These are phyloP conservation scores for Leccinellum rugosiceps DNA, from an alignment of 768 basidiomycete genomes.

Conservation along the genomic window DNA sequence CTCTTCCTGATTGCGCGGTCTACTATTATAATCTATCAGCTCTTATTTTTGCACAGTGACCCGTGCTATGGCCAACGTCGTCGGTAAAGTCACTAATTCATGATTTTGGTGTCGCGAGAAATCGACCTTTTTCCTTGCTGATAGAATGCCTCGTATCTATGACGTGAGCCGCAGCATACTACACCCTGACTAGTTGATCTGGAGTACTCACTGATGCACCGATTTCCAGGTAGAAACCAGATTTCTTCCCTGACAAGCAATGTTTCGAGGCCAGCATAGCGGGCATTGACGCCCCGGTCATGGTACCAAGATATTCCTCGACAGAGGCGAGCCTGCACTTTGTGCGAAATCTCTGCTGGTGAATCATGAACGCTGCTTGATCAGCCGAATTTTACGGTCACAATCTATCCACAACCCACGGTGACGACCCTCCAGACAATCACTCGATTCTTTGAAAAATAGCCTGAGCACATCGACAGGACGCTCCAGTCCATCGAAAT, in stretches of 20 bases:
- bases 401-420: conserved; percentile 27
- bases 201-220: neutral
- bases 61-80: conserved; percentile 29
- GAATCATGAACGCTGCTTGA: neutral
- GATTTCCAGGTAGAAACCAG: conserved; percentile 39
- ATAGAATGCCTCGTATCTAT: conserved; percentile 53
- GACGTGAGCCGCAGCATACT: conserved; percentile 36
- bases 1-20: no score
- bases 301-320: conserved; percentile 48
- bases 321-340: conserved; percentile 38
- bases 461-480: conserved; percentile 34
- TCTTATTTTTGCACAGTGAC: conserved; percentile 21
- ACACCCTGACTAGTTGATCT: neutral
- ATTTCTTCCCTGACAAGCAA: conserved; percentile 50
- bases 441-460: conserved; percentile 45
- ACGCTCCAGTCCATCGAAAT: conserved; percentile 37
- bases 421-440: conserved; percentile 47
- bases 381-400: conserved; percentile 58
- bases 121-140: neutral
- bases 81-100: conserved; percentile 36
- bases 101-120: neutral
- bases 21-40: no score
- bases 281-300: conserved; percentile 34
- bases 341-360: neutral
- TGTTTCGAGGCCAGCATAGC: conserved; percentile 62